Conservation (phyloP, 164 flowering plant species). For the Magnolia changhungtana region DNA sequence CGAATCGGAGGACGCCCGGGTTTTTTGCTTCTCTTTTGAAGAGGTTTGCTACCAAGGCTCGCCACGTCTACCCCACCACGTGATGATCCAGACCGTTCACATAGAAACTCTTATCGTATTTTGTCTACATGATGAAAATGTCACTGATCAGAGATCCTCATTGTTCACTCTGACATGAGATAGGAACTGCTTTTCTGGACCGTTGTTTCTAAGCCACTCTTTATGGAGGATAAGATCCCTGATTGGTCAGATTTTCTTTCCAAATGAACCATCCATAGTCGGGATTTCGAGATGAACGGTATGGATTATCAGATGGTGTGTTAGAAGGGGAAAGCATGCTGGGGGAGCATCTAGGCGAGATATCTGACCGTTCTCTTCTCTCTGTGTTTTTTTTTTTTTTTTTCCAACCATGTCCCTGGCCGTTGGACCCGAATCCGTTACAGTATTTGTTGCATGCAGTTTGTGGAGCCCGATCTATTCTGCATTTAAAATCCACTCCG, state of each 20-base stretch:
- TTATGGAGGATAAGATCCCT: neutral
- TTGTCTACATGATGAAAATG: too few relatives aligned
- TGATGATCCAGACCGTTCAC: neutral
- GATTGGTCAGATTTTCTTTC: neutral
- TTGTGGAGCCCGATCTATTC: too few relatives aligned
- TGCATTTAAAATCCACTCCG: too few relatives aligned
- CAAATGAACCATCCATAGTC: neutral
- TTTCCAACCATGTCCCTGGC: slow-evolving; percentile 2
- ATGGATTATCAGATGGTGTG: too few relatives aligned
- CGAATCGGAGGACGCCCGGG: neutral
- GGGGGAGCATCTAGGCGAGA: too few relatives aligned
- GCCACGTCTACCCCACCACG: neutral
- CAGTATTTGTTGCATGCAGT: too few relatives aligned
- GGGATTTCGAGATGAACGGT: neutral
- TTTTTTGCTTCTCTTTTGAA: neutral
- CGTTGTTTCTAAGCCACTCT: neutral
- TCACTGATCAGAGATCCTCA: too few relatives aligned
- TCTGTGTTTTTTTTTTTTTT: neutral
- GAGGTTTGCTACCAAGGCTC: neutral
- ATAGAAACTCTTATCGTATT: neutral
- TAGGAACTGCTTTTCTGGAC: too few relatives aligned
- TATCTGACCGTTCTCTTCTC: neutral
- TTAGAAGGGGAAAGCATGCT: too few relatives aligned
- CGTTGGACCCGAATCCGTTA: neutral
- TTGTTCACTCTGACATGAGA: too few relatives aligned